Conservation (phyloP, 2,329 filamentous ascomycete species). For the Emmonsia crescens region DNA sequence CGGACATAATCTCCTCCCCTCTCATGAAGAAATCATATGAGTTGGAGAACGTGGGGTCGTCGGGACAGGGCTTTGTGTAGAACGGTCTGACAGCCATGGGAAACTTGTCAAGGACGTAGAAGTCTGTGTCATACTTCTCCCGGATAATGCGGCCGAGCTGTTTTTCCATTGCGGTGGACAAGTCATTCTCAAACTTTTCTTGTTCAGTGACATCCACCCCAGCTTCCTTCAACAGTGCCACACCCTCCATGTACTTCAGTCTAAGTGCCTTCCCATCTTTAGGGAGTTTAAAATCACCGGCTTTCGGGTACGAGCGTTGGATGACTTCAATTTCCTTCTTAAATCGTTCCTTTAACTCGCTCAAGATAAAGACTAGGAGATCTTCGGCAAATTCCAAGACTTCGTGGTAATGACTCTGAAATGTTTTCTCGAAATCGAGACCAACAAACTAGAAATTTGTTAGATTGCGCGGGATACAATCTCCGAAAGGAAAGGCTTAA, state of each 20-base stretch:
- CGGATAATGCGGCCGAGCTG: constrained; percentile 79
- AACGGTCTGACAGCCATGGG: constrained; percentile 80
- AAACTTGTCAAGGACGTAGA: constrained; percentile 96
- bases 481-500: constrained; percentile 13
- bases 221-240: constrained; percentile 38
- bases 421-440: constrained; percentile 44
- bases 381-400: constrained; percentile 40
- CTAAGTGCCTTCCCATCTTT: constrained; percentile 40
- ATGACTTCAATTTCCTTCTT: constrained; percentile 36
- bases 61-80: constrained; percentile 73
- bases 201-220: constrained; percentile 41
- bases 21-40: constrained; percentile 63
- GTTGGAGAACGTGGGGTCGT: constrained; percentile 55
- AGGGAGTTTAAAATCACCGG: constrained; percentile 40
- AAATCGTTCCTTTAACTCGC: constrained; percentile 35
- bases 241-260: constrained; percentile 41
- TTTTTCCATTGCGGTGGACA: constrained; percentile 41
- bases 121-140: constrained; percentile 85
- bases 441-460: constrained; percentile 33
- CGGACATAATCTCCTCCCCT: constrained; percentile 57
- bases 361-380: constrained; percentile 40
- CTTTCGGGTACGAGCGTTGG: constrained; percentile 40
- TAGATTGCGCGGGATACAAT: background rate
- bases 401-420: constrained; percentile 41
- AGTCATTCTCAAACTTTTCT: constrained; percentile 38